Percentiles rank a stretch among this genome's conserved stretches.
These are phyloP conservation scores for Thelonectria rubi DNA, from an alignment of 2,329 filamentous ascomycete genomes.

Conservation along the genomic window DNA sequence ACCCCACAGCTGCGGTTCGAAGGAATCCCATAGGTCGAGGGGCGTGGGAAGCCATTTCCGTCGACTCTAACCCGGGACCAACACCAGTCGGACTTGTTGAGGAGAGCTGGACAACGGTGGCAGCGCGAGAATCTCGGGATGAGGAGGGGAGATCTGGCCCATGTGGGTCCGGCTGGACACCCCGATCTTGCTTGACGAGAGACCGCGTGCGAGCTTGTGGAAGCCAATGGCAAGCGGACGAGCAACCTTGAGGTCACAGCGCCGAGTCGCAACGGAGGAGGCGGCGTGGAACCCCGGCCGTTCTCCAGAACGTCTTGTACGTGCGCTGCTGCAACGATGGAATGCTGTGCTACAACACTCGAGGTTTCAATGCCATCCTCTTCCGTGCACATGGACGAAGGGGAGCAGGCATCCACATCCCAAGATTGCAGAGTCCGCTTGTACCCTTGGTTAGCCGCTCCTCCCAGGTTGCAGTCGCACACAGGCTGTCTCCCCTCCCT, in stretches of 20 bases:
- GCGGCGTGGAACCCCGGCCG: slow-evolving; percentile 5
- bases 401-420: slow-evolving; percentile 29
- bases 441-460: slow-evolving; percentile 41
- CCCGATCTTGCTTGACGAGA: slow-evolving; percentile 35
- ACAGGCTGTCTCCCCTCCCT: slow-evolving; percentile 23
- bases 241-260: slow-evolving; percentile 7
- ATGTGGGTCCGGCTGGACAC: slow-evolving; percentile 30
- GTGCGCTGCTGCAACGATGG: background rate
- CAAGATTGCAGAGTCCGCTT: slow-evolving; percentile 33
- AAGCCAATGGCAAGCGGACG: slow-evolving; percentile 12
- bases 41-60: background rate
- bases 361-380: background rate
- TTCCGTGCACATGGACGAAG: slow-evolving; percentile 4
- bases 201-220: slow-evolving; percentile 15
- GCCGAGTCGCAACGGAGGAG: background rate
- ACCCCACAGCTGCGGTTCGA: slow-evolving; percentile 17
- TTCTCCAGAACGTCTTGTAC: background rate
- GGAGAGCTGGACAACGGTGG: background rate
- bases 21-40: background rate
- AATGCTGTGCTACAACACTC: background rate
- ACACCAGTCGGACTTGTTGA: background rate
- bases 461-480: slow-evolving; percentile 21
- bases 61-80: background rate
- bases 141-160: slow-evolving; percentile 32
- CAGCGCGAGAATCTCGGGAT: slow-evolving; percentile 26